Conservation (phyloP, 2,329 filamentous ascomycete species). For the Xylariaceae sp. region DNA sequence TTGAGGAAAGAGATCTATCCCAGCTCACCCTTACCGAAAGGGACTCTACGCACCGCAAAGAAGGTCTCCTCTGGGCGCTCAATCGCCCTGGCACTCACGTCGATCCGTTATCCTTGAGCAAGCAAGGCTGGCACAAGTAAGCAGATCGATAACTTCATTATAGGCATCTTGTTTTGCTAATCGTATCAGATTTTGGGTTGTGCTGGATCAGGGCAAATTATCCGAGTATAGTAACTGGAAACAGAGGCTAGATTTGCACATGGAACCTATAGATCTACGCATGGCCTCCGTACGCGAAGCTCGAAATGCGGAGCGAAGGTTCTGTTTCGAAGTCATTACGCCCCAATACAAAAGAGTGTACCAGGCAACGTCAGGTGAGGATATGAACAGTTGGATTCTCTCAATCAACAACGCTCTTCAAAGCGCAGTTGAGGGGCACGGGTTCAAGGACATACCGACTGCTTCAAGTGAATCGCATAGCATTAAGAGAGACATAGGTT, state of each 20-base stretch:
- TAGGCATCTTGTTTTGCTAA: slow-evolving; percentile 9
- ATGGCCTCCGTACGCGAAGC: slow-evolving; percentile 97
- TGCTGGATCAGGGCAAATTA: slow-evolving; percentile 91
- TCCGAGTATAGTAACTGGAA: slow-evolving; percentile 99
- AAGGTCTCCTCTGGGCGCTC: slow-evolving; percentile 90
- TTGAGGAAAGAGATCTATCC: slow-evolving; percentile 75
- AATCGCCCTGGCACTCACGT: slow-evolving; percentile 91
- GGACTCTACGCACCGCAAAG: slow-evolving; percentile 72
- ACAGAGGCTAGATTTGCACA: slow-evolving; percentile 91
- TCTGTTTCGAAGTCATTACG: slow-evolving; percentile 98
- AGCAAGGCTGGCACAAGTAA: slow-evolving; percentile 98
- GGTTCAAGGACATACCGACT: slow-evolving; percentile 50
- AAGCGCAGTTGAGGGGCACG: slow-evolving; percentile 84
- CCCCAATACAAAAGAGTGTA: slow-evolving; percentile 95
- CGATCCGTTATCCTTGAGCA: slow-evolving; percentile 91
- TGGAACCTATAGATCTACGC: slow-evolving; percentile 94
- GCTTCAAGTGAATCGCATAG: slow-evolving; percentile 49
- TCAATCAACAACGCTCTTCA: slow-evolving; percentile 97
- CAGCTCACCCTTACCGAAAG: slow-evolving; percentile 51
- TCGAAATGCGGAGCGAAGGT: slow-evolving; percentile 86
- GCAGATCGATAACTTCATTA: slow-evolving; percentile 32
- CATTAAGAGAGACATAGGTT: slow-evolving; percentile 81
- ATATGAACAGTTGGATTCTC: slow-evolving; percentile 95
- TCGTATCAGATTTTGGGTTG: slow-evolving; percentile 82
- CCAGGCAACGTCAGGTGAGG: slow-evolving; percentile 95